A percentile compares a stretch with the other conserved stretches of the same genome.
phyloP scores from a whole-genome alignment of 2,329 filamentous ascomycete genomes.

The Pseudocercospora pini-densiflorae region DNA sequence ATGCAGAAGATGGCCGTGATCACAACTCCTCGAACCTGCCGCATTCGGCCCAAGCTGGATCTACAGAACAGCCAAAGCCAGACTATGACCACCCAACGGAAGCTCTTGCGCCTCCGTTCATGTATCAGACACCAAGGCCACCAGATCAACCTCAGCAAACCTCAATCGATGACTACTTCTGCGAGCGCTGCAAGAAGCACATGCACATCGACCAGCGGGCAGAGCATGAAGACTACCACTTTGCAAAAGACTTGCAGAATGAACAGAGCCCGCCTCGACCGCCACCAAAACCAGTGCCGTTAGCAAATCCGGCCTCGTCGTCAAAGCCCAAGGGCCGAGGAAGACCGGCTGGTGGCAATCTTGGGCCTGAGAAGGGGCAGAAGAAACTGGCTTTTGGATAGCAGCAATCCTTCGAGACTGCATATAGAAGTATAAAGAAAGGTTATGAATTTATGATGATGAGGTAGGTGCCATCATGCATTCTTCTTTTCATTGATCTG shows the following conservation, averaged over 20 bases:
- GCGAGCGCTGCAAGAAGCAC: slow-evolving; percentile 66
- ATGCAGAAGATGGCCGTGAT: slow-evolving; percentile 13
- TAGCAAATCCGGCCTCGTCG: slow-evolving; percentile 15
- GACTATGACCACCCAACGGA: too few relatives aligned
- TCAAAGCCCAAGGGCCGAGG: slow-evolving; percentile 38
- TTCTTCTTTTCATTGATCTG: background rate
- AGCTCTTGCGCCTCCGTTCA: background rate
- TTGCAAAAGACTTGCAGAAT: slow-evolving; percentile 82
- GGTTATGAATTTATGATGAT: background rate
- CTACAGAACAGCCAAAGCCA: background rate
- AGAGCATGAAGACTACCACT: slow-evolving; percentile 92
- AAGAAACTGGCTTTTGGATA: slow-evolving; percentile 50
- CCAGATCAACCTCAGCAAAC: slow-evolving; percentile 3
- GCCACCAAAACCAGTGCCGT: slow-evolving; percentile 29
- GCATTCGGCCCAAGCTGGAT: background rate
- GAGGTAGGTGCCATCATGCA: background rate
- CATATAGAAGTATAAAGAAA: slow-evolving; percentile 8
- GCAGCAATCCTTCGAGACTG: background rate
- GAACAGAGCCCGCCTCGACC: slow-evolving; percentile 46
- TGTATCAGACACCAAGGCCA: background rate
- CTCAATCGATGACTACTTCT: slow-evolving; percentile 52
- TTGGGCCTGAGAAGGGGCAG: slow-evolving; percentile 49
- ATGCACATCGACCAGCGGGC: slow-evolving; percentile 64
- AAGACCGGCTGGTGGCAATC: slow-evolving; percentile 39
- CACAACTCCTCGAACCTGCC: background rate